Evolutionary conservation across 768 basidiomycete genomes (phyloP), one percentile per base, ranked within the genome.

Genomic region (Atractiella rhizophila): DNA sequence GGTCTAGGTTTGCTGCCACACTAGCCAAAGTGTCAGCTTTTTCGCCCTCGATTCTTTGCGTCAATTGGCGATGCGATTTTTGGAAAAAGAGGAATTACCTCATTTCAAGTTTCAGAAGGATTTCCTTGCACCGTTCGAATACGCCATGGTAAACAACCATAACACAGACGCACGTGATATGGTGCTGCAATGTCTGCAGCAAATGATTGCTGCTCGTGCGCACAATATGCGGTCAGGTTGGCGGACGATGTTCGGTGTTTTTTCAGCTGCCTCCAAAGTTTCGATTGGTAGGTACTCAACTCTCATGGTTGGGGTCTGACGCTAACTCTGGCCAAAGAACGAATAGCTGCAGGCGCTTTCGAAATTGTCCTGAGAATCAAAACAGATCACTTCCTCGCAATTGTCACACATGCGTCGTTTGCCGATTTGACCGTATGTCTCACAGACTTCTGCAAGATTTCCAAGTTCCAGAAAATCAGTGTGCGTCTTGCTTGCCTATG

Each of bases 41-140:
- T 94, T 98, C 53, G 91, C 91, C 12, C 63, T 98, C 43, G 91
- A 98, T 58, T 83, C 91, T 4, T 68, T 98, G 10, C 74, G 91
- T 16, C 91, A 98, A 58, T 63, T 98, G 36, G 85, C 91, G 3
- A 91, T 91, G 83, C 74, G 91, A 28, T 98, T 98, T 60, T 66
- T 98, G 52, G 91, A 96, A 60, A 98, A 96, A 59, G 91, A 96
- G 55, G 91, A 98, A 58, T 57, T 98, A 45, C 72, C 85, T 2
- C 85, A 94, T 61, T 98, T 96, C 68, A 83, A 86, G 54, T 98
- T 98, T 59, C 91, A 98, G 54, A 98, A 96, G 60, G 88, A 98
- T 57, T 98, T 98, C 62, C 61, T 98, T 46, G 81, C 83, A 54
- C 91, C 91, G 0, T 98, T 96, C 56, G 86, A 96, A 60, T 76